Evolutionary conservation across 306 rosid species (phyloP), one percentile per base, ranked within the genome.

Genomic region (Rosa lucieae): DNA sequence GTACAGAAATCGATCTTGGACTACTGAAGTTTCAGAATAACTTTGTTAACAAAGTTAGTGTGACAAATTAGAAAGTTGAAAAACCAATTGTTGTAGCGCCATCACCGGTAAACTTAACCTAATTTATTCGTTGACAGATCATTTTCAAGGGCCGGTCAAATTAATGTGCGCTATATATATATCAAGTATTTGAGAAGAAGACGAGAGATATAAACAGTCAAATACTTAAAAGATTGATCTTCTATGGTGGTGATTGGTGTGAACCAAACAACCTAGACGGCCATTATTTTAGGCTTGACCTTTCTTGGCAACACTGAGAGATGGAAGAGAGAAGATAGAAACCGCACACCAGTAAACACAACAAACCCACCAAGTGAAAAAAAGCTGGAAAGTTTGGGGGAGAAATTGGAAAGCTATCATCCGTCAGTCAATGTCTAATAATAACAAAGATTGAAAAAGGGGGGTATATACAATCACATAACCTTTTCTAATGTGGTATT

Each of bases 241-340:
- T 56, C 32, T 8, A 65, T 65, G 70, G 11, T 6, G 51, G 67
- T 37, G n/a, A 46, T 70, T 15, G 53, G 56, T 80, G n/a, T 9
- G 68, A 77, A 82, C 52, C 3, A 66, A 20, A 56, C 72, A 72
- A 73, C 14, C 23, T 62, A 26, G 70, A 55, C 44, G 26, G 55
- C 48, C 82, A 77, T 78, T 44, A 87, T 72, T 66, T 58, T 68
- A 82, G 84, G 84, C 78, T 86, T 74, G 77, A 83, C 77, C 69
- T 35, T 79, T 82, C 69, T n/a, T 26, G 70, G 78, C 77, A 55
- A 21, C 78, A 74, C 3, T 53, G 1, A 63, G 63, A 65, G 74
- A 48, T 26, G 72, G 72, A 76, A 42, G 81, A 72, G 81, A 63
- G 86, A 86, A 82, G 44, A 65, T 3, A 66, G 70, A 73, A 80